phyloP scores from a whole-genome alignment of 257 asterid genomes.

The Nyctanthes arbortristis region DNA sequence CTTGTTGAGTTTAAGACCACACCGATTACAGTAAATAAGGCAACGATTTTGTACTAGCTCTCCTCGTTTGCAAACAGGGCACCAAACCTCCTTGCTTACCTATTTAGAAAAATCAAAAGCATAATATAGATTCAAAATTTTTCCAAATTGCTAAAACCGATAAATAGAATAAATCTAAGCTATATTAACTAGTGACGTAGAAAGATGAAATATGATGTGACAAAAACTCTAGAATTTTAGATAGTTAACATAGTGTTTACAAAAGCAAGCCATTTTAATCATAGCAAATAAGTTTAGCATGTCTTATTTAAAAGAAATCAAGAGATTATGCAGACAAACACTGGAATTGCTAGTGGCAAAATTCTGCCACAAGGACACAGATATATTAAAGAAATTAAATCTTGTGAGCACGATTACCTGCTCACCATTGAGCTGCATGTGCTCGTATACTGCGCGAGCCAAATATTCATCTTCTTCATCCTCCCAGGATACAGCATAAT shows the following conservation, averaged over 20 bases:
- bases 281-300: neutral
- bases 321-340: neutral
- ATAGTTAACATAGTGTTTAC: neutral
- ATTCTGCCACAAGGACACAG: conserved; percentile 5
- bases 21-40: conserved; percentile 58
- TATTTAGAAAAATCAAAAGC: conserved; percentile 30
- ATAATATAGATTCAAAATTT: conserved; percentile 16
- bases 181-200: neutral
- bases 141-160: neutral
- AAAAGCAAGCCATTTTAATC: neutral
- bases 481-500: conserved; percentile 54
- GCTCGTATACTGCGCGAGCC: conserved; percentile 69
- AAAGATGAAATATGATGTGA: conserved; percentile 9
- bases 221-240: neutral
- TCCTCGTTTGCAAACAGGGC: conserved; percentile 90
- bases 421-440: conserved; percentile 73
- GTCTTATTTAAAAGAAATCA: conserved; percentile 10
- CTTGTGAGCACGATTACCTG: conserved; percentile 51
- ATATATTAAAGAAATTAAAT: conserved; percentile 17
- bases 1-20: conserved; percentile 64
- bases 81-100: conserved; percentile 73
- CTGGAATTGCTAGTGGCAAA: conserved; percentile 7
- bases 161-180: neutral
- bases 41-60: conserved; percentile 56
- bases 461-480: conserved; percentile 92